These are phyloP conservation scores for Penicillium paxilli DNA, from an alignment of 495 filamentous ascomycete genomes.

Conservation along the genomic window DNA sequence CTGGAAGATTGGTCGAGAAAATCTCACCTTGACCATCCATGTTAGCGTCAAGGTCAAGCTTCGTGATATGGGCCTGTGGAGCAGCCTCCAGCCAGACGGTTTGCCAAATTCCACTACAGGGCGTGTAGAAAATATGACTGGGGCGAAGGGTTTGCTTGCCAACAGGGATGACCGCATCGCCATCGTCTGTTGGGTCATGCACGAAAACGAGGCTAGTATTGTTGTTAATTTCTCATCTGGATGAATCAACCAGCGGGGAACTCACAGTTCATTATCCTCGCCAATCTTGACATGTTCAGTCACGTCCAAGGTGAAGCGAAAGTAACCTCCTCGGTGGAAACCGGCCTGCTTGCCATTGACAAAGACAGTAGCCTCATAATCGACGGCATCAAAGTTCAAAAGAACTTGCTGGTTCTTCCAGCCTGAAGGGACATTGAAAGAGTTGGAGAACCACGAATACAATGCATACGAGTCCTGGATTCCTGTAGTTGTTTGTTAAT, in stretches of 20 bases:
- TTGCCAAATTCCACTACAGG: conserved; percentile 72
- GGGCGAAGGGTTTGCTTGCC: conserved; percentile 62
- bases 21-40: conserved; percentile 60
- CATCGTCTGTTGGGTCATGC: conserved; percentile 62
- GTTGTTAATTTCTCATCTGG: background rate
- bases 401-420: conserved; percentile 49
- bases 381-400: conserved; percentile 70
- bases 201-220: conserved; percentile 57
- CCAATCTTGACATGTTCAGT: conserved; percentile 47
- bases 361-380: conserved; percentile 65
- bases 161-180: conserved; percentile 56
- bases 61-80: conserved; percentile 52
- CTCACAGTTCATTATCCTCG: conserved; percentile 54
- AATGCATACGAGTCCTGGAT: conserved; percentile 47
- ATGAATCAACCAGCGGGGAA: background rate
- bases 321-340: conserved; percentile 63
- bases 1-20: background rate
- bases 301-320: conserved; percentile 59
- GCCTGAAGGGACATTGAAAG: conserved; percentile 50
- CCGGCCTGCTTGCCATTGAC: conserved; percentile 58
- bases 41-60: conserved; percentile 55
- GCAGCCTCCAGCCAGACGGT: conserved; percentile 66
- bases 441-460: conserved; percentile 62
- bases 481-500: conserved; percentile 35
- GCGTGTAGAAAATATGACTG: conserved; percentile 68